Evolutionary conservation across 805 yeast genomes (phyloP).

Genomic region (Monosporozyma servazzii): DNA sequence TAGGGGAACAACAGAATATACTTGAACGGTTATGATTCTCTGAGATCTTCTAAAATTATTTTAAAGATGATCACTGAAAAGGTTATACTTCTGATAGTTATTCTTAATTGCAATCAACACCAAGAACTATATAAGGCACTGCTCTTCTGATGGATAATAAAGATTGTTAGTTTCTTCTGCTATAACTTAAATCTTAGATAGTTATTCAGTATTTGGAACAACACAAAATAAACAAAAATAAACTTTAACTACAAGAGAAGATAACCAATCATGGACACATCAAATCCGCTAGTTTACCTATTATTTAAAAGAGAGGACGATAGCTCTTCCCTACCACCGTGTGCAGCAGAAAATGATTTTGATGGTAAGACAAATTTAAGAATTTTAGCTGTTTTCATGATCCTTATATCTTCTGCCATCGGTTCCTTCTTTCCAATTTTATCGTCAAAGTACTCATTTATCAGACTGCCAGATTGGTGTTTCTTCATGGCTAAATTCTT

Average conservation of each 20-base stretch:
- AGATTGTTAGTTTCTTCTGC: not conserved
- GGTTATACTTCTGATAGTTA: not conserved
- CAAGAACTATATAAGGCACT: not conserved
- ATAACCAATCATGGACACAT: not conserved
- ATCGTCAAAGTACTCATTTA: constrained; percentile 48
- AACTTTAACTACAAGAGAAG: not conserved
- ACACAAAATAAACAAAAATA: not conserved
- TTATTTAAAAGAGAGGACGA: constrained; percentile 6
- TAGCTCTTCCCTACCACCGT: constrained; percentile 12
- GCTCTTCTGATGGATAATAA: not conserved
- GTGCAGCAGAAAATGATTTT: constrained; percentile 36
- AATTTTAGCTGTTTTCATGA: constrained; percentile 53
- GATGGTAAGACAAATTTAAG: constrained; percentile 36
- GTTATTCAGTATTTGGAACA: not conserved
- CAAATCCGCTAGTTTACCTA: constrained; percentile 1
- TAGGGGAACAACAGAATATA: not conserved
- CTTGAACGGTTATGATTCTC: not conserved
- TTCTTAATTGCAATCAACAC: not conserved
- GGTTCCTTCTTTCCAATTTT: constrained; percentile 57
- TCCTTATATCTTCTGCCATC: constrained; percentile 44
- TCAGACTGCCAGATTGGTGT: constrained; percentile 51
- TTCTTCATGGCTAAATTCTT: constrained; percentile 65
- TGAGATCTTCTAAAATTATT: not conserved
- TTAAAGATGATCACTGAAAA: not conserved
- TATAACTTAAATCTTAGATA: not conserved